Evolutionary conservation across 805 yeast species (phyloP), one percentile per base, ranked within the genome.

Genomic region (Sugiyamaella smithiae): DNA sequence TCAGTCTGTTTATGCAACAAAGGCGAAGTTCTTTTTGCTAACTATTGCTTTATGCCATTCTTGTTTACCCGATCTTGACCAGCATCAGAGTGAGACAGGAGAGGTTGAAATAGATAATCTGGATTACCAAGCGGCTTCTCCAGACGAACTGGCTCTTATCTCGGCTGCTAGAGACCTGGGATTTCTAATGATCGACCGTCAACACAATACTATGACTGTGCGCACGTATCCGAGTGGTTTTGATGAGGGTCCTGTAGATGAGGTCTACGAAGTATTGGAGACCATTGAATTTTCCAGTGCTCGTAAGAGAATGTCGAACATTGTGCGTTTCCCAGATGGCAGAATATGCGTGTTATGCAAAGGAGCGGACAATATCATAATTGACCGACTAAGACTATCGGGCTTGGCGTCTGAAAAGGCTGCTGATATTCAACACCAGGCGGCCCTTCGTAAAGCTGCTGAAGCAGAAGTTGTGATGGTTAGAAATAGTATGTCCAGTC

Each of bases 101-200:
- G 58, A 50, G 8, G 73, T 25, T 9, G 53, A 51, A 32, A 19
- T 89, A 20, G 82, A 80, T 49, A 70, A 73, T 19, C 78, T 90
- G 7, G 82, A 79, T 45, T 93, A 93, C 59, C 97, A 91, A 63
- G 88, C 98, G 0, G 82, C 98, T 0, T 90, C 97, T 0, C 99
- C 99, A 0, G 99, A 93, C 67, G 99, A 93, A 64, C 68, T 90
- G 43, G 99, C 99, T 0, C 70, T 93, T 25, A 91, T 93, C 2
- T 80, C 84, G 40, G 99, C 98, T 1, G 99, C 99, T 0, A 76
- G 96, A 57, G 99, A 93, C 62, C 74, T 93, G 74, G 99, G 99
- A 0, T 93, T 74, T 64, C 81, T 90, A n/a, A 85, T 90, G 5
- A 75, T 72, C 49, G 88, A 87, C 50, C 78, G 85, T 47, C 79